Evolutionary conservation across 192 early-diverging fungal species (phyloP).

Genomic region (Paraglomus brasilianum): DNA sequence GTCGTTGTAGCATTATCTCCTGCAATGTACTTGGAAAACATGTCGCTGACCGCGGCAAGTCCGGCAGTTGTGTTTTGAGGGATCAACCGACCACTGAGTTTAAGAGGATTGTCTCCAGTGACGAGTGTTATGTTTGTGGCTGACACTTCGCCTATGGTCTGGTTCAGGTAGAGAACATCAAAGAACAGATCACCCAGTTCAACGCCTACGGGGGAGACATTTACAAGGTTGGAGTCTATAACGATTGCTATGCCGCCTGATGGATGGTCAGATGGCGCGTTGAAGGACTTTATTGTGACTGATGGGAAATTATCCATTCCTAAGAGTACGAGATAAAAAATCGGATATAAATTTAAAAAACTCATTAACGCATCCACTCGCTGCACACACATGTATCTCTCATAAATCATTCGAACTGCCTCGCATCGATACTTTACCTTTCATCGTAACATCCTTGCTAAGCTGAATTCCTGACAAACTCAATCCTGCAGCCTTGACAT

Average conservation of each 20-base stretch:
- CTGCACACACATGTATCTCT: constrained; percentile 12
- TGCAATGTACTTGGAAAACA: constrained; percentile 56
- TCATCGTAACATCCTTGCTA: constrained; percentile 48
- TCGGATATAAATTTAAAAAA: constrained; percentile 9
- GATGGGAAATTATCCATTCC: constrained; percentile 59
- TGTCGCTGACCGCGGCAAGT: constrained; percentile 45
- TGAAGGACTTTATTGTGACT: constrained; percentile 51
- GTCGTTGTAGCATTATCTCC: constrained; percentile 47
- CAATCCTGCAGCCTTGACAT: constrained; percentile 44
- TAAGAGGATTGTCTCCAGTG: constrained; percentile 44
- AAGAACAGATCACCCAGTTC: constrained; percentile 57
- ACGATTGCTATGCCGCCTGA: constrained; percentile 56
- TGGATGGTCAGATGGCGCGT: constrained; percentile 52
- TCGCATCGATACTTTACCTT: constrained; percentile 35
- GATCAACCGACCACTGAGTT: constrained; percentile 51
- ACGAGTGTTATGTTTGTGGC: constrained; percentile 43
- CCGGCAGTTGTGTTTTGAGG: constrained; percentile 48
- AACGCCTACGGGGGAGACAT: constrained; percentile 56
- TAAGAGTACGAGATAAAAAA: constrained; percentile 9
- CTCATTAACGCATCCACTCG: constrained; percentile 10
- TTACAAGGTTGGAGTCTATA: constrained; percentile 52
- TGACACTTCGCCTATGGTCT: constrained; percentile 48
- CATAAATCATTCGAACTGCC: constrained; percentile 35
- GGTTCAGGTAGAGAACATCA: constrained; percentile 45
- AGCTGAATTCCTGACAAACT: constrained; percentile 47